phyloP scores from a whole-genome alignment of 2,329 filamentous ascomycete genomes.

The Nemania sp. region DNA sequence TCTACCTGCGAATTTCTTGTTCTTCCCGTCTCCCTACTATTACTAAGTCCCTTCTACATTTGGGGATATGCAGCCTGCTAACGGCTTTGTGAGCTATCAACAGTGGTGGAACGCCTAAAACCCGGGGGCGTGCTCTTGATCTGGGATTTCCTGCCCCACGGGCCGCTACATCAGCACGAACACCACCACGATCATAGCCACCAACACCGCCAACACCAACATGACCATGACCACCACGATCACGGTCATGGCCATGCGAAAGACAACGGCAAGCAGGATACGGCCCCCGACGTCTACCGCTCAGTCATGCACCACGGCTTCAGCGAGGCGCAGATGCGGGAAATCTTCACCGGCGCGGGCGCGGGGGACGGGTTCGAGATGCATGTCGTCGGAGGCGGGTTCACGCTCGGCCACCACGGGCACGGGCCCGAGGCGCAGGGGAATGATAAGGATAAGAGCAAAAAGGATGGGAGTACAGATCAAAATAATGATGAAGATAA shows the following conservation, averaged over 20 bases:
- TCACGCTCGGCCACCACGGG: constrained; percentile 29
- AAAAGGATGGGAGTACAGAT: constrained; percentile 25
- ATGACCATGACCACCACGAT: constrained; percentile 2
- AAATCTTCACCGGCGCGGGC: constrained; percentile 67
- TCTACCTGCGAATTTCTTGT: background rate
- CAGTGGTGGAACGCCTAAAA: constrained; percentile 62
- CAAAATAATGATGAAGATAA: no score
- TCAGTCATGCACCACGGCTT: constrained; percentile 72
- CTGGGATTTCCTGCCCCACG: constrained; percentile 67
- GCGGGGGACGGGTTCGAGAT: constrained; percentile 60
- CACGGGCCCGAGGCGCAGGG: constrained; percentile 4
- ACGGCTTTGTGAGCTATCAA: background rate
- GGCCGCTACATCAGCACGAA: constrained; percentile 13
- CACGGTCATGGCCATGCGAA: constrained; percentile 6
- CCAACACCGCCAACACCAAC: no score
- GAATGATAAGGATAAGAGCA: constrained; percentile 21
- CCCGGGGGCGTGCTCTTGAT: constrained; percentile 69
- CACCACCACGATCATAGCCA: constrained; percentile 1
- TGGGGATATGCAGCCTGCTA: background rate
- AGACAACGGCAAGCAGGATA: constrained; percentile 41
- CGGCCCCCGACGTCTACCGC: constrained; percentile 33
- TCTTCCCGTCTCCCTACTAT: background rate
- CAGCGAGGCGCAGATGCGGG: constrained; percentile 57
- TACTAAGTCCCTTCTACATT: background rate
- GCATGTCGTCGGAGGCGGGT: constrained; percentile 53